Base-by-base conservation (phyloP, 2,329 filamentous ascomycete species). In the Dothideomycetes sp. region DNA sequence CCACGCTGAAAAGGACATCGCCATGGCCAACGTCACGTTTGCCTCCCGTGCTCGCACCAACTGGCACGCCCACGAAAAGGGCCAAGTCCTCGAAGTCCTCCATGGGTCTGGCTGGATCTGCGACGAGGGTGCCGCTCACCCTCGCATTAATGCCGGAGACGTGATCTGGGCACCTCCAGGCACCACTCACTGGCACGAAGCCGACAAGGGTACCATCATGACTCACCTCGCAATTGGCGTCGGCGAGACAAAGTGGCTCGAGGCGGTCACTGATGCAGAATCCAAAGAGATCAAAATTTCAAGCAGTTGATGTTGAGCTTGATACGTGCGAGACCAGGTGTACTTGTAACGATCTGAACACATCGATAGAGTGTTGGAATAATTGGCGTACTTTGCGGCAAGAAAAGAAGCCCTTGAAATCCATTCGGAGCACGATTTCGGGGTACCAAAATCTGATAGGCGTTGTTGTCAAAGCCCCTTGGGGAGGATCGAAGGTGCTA, bases 121-220 rank as follows among this genome's bases (percentile, higher is more conserved):
- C 42, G 62, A 65, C 16, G 58, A 58, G 29, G 64, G 63, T 1
- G 54, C 55, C 16, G 48, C 51, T 36, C 60, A 62, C 3, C 45
- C 52, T 37, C 46, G 53, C 12, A 47, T 68, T 39, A 52, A 55
- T 34, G 57, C 58, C 1, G 65, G 65, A 0, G 65, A 68, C 49
- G 51, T 64, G 1, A 53, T 66, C 16, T 63, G 61, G 55, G 53
- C 55, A 17, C 56, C 60, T 5, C 50, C 60, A 1, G 62, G 63
- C 2, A 65, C 62, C 32, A 60, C 52, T 33, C 65, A 68, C 46
- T 68, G 65, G 64, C 64, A 68, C 47, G 63, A 63, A 3, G 64
- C 60, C 2, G 64, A 61, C 31, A 58, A 58, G 12, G 52, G 49
- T 7, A 64, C 56, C 34, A 48, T 58, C 39, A 62, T 67, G 63